These are phyloP conservation scores for Stagonosporopsis cucurbitacearum DNA, from an alignment of 2,329 filamentous ascomycete species.

Conservation along the genomic window DNA sequence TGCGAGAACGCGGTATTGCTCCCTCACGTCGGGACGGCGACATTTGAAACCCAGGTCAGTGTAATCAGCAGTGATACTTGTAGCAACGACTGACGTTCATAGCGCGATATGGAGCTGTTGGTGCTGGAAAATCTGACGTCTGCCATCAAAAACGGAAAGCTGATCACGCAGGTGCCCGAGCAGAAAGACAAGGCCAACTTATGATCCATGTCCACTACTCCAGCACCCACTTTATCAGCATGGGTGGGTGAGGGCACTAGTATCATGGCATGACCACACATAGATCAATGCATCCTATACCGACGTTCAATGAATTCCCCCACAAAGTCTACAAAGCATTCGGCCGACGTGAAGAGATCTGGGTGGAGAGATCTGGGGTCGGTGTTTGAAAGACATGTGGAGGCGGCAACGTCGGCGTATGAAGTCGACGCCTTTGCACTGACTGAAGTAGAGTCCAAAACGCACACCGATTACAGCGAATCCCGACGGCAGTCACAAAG, in stretches of 20 bases:
- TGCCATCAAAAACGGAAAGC: conserved; percentile 62
- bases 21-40: conserved; percentile 67
- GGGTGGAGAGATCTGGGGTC: conserved; percentile 30
- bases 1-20: conserved; percentile 61
- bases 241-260: background rate
- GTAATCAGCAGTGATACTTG: background rate
- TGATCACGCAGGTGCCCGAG: conserved; percentile 67
- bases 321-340: background rate
- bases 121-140: conserved; percentile 64
- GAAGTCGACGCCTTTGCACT: background rate
- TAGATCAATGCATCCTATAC: conserved; percentile 16
- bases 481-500: background rate
- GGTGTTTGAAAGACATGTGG: conserved; percentile 24
- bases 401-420: conserved; percentile 18
- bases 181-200: conserved; percentile 55
- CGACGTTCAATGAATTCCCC: background rate
- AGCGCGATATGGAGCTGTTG: conserved; percentile 65
- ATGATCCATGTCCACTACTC: conserved; percentile 10
- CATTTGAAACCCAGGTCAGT: conserved; percentile 63
- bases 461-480: background rate
- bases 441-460: background rate
- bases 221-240: background rate
- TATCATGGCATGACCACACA: background rate
- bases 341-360: conserved; percentile 16
- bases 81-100: conserved; percentile 14